Evolutionary conservation across 139 green algal genomes (phyloP).

Genomic region (Diplosphaera chodatii): DNA sequence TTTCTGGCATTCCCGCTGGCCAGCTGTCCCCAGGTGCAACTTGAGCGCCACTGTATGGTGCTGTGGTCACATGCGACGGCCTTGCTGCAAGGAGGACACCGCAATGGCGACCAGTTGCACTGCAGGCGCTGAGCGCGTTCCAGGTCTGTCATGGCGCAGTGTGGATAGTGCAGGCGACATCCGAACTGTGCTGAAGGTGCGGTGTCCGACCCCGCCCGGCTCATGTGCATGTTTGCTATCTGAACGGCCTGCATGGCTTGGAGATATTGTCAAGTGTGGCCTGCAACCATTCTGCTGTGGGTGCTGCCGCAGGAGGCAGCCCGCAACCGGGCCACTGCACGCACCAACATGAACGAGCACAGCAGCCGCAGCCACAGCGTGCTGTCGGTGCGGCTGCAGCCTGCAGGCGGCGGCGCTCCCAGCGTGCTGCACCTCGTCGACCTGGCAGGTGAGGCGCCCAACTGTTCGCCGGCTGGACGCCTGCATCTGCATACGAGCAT

Average conservation of each 20-base stretch:
- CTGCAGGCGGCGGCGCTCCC: background rate
- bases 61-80: too few species aligned
- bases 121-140: background rate
- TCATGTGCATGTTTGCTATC: too few species aligned
- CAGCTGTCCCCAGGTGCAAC: slow-evolving; percentile 19
- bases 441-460: slow-evolving; percentile 62
- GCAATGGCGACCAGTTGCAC: too few species aligned
- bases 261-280: too few species aligned
- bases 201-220: too few species aligned
- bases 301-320: background rate
- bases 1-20: slow-evolving; percentile 21
- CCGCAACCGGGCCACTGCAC: slow-evolving; percentile 16
- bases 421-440: slow-evolving; percentile 69
- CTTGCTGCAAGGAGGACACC: too few species aligned
- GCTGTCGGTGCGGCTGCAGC: slow-evolving; percentile 22
- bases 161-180: slow-evolving; percentile 24
- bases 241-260: too few species aligned
- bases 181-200: slow-evolving; percentile 15
- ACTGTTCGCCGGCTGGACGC: too few species aligned
- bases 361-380: slow-evolving; percentile 34
- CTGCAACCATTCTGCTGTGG: too few species aligned
- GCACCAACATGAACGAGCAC: slow-evolving; percentile 29
- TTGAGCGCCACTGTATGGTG: slow-evolving; percentile 11
- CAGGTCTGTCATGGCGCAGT: slow-evolving; percentile 29
- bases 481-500: too few species aligned